Percentiles rank a stretch among this genome's conserved stretches.
Evolutionary conservation across 441 rosid genomes (phyloP).

Genomic region (Manihot esculenta): DNA sequence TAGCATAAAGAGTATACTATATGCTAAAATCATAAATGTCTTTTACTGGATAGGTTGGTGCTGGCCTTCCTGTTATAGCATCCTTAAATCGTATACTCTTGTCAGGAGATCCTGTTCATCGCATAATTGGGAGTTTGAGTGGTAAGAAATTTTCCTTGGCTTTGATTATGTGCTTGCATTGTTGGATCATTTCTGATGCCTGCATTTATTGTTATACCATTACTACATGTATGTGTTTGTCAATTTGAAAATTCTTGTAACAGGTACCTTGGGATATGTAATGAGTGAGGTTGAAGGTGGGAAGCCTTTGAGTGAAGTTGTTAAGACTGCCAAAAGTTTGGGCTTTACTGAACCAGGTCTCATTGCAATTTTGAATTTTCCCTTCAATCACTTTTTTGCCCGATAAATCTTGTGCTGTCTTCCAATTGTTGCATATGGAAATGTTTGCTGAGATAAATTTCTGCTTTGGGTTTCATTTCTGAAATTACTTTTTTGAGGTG

Average conservation of each 20-base stretch:
- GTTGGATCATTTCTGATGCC: constrained; percentile 5
- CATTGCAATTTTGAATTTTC: constrained; percentile 18
- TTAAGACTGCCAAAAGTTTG: constrained; percentile 64
- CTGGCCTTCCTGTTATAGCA: constrained; percentile 92
- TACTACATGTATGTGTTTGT: not conserved
- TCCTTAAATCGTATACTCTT: constrained; percentile 74
- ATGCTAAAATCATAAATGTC: constrained; percentile 10
- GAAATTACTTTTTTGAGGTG: not conserved
- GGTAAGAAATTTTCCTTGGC: constrained; percentile 43
- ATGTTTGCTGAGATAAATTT: not conserved
- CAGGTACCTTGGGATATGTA: constrained; percentile 92
- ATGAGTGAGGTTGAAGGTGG: constrained; percentile 97
- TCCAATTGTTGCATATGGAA: not conserved
- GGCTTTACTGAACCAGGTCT: constrained; percentile 98
- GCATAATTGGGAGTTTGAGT: constrained; percentile 79
- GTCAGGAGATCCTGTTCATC: constrained; percentile 77
- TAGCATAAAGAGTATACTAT: not conserved
- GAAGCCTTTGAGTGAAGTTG: constrained; percentile 84
- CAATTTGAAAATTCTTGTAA: constrained; percentile 17
- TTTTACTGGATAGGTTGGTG: constrained; percentile 69
- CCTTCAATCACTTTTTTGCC: constrained; percentile 16
- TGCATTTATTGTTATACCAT: constrained; percentile 12
- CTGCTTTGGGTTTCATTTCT: not conserved
- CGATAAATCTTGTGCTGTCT: constrained; percentile 11
- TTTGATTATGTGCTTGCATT: constrained; percentile 14